Evolutionary conservation across 2,329 filamentous ascomycete genomes (phyloP).

Genomic region (Ceratocystis variospora): DNA sequence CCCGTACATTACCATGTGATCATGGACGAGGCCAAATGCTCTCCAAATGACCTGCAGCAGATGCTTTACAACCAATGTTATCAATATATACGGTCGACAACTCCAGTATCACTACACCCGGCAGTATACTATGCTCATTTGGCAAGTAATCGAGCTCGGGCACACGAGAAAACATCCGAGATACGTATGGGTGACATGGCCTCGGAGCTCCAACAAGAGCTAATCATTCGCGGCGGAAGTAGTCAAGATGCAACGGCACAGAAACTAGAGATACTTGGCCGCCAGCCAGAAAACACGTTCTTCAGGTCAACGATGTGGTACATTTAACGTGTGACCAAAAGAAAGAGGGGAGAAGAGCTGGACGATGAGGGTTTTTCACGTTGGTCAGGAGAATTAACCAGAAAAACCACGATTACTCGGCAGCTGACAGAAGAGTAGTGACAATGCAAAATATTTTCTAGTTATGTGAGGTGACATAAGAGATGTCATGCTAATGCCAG

Average conservation of each 20-base stretch:
- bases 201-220: conserved; percentile 1
- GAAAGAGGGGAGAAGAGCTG: not conserved
- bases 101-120: conserved; percentile 75
- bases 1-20: conserved; percentile 89
- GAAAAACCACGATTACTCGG: not conserved
- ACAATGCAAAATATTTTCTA: not conserved
- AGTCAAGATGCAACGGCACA: not conserved
- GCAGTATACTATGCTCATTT: conserved; percentile 95
- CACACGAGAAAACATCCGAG: conserved; percentile 47
- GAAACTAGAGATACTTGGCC: conserved; percentile 4
- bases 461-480: not conserved
- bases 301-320: conserved; percentile 31
- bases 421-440: not conserved
- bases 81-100: conserved; percentile 82
- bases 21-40: conserved; percentile 59
- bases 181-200: conserved; percentile 3
- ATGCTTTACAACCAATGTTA: conserved; percentile 95
- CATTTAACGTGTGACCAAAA: conserved; percentile 25
- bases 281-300: conserved; percentile 15
- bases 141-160: conserved; percentile 63
- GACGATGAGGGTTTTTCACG: conserved; percentile 1
- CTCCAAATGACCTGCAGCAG: conserved; percentile 57
- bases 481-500: not conserved
- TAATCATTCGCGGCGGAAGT: not conserved
- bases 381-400: not conserved